phyloP scores from a whole-genome alignment of 2,329 filamentous ascomycete species.

The Monilinia fructicola region DNA sequence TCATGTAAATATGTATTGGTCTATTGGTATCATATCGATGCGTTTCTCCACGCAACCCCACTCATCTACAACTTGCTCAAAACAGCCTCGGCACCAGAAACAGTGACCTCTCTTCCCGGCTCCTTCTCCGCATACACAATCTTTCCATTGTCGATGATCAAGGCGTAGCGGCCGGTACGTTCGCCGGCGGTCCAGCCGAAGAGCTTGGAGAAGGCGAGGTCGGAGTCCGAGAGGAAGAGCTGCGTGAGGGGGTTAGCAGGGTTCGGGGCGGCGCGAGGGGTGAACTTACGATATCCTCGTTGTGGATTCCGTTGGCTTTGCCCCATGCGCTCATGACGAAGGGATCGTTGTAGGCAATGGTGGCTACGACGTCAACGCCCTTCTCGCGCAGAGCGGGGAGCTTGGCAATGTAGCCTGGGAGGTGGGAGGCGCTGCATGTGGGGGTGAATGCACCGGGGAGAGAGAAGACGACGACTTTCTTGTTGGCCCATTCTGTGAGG shows the following conservation, averaged over 20 bases:
- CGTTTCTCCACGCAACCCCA: neutral
- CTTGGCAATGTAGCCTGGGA: conserved; percentile 67
- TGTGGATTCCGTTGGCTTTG: conserved; percentile 66
- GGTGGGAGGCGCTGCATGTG: conserved; percentile 65
- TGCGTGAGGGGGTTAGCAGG: conserved; percentile 33
- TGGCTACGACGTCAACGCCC: conserved; percentile 66
- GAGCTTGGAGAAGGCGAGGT: conserved; percentile 63
- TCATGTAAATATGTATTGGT: neutral
- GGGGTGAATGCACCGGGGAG: conserved; percentile 71
- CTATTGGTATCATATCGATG: conserved; percentile 7
- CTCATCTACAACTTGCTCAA: conserved; percentile 36
- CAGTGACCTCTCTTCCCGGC: conserved; percentile 39
- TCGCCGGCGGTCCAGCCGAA: conserved; percentile 63
- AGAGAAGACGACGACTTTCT: conserved; percentile 70
- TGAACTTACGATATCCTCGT: conserved; percentile 58
- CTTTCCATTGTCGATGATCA: conserved; percentile 68
- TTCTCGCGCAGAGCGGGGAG: conserved; percentile 59
- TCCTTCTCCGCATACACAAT: conserved; percentile 68
- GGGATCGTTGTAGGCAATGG: conserved; percentile 68
- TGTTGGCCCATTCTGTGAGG: conserved; percentile 58
- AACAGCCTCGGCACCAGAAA: conserved; percentile 40
- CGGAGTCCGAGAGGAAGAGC: conserved; percentile 66
- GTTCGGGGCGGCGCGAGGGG: neutral
- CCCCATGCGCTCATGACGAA: conserved; percentile 72
- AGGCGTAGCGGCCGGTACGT: conserved; percentile 63